These are phyloP conservation scores for Vaccinium macrocarpon DNA, from an alignment of 148 eudicot species.

Conservation along the genomic window DNA sequence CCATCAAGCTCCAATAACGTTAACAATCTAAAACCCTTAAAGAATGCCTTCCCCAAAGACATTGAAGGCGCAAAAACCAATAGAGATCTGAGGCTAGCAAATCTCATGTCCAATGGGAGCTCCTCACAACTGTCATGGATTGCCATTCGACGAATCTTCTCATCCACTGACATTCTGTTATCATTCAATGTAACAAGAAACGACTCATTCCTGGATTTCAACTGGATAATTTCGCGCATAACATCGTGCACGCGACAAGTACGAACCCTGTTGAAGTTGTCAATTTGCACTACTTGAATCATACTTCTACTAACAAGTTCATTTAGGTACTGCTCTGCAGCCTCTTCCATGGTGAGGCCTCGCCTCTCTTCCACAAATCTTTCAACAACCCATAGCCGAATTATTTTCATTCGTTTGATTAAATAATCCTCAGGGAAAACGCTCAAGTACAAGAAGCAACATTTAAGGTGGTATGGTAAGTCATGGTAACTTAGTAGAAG, in stretches of 20 bases:
- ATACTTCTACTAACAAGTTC: conserved; percentile 18
- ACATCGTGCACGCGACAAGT: conserved; percentile 2
- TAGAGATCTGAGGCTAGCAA: background rate
- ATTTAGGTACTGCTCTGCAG: conserved; percentile 17
- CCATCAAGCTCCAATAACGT: conserved; percentile 1
- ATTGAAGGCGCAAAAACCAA: background rate
- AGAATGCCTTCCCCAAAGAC: background rate
- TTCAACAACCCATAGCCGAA: conserved; percentile 15
- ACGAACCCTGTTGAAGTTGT: background rate
- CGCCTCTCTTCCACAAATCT: conserved; percentile 10
- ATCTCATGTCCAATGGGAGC: background rate
- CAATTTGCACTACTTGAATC: conserved; percentile 14
- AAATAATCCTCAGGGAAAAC: conserved; percentile 16
- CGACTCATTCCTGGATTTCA: conserved; percentile 6
- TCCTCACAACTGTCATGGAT: background rate
- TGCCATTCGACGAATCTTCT: conserved; percentile 6
- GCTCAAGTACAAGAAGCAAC: conserved; percentile 17
- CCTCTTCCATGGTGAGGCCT: conserved; percentile 11
- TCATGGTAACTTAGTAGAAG: no score
- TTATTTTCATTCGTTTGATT: conserved; percentile 10
- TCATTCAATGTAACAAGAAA: conserved; percentile 1
- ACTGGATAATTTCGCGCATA: conserved; percentile 5
- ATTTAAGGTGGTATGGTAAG: conserved; percentile 12
- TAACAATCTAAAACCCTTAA: background rate
- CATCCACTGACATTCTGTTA: background rate